Evolutionary conservation across 768 basidiomycete genomes (phyloP), one percentile per base, ranked within the genome.

Genomic region (Pulveroboletus sp.): DNA sequence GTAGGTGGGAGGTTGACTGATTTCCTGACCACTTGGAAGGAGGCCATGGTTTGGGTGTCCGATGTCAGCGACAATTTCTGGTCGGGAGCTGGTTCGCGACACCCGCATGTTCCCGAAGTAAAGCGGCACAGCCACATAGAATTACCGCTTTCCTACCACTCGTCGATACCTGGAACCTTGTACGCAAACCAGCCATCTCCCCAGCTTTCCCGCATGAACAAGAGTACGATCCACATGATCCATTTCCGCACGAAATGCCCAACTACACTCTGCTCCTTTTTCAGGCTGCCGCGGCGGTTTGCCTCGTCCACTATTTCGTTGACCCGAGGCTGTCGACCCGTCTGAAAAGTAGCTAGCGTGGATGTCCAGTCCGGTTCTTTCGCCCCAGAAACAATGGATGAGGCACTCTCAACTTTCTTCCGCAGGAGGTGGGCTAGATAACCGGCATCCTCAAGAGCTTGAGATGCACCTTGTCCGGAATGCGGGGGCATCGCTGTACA

Each of bases 1-100:
- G 91, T 90, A 50, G 93, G 89, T 31, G 86, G 70, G 56, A 95
- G 73, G 69, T 82, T 89, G 62, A 91, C 74, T 56, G 86, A 85
- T 73, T 84, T 91, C 85, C 85, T 89, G 61, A 81, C 75, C 74
- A 78, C 82, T 66, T 83, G 78, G 68, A 85, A 74, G 59, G 83
- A 73, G 66, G 84, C 81, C 83, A 87, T 87, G 39, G 31, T 48
- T 48, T 47, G 38, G 38, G 10, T n/a, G 21, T 21, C 21, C 21
- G 21, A 21, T 21, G 14, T 3, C 35, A 26, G 8, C 32, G 30
- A 43, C 24, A 24, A 47, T 52, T 55, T 51, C 39, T 27, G 26
- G 11, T 11, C 35, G 24, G 42, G 31, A 12, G 14, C 15, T 37
- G 33, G 39, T 44, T 30, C 27, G 27, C 15, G 32, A 31, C 42